phyloP scores from a whole-genome alignment of 177 flowering plant species.

The Vitis hybrid region DNA sequence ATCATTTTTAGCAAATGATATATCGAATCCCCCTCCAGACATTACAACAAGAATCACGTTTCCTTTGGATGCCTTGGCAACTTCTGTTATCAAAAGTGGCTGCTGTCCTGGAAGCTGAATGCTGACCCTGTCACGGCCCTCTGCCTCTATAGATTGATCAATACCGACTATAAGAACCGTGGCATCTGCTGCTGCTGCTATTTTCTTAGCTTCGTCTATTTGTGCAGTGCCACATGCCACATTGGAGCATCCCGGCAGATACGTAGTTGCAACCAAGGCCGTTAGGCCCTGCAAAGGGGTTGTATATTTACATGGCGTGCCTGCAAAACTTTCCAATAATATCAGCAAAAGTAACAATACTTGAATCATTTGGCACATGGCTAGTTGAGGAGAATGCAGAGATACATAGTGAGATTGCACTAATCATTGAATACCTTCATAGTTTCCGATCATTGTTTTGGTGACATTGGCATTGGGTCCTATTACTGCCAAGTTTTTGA shows the following conservation, averaged over 20 bases:
- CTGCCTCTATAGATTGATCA: slow-evolving; percentile 79
- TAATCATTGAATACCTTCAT: too few relatives aligned
- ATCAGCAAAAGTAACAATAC: background rate
- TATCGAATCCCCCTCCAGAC: slow-evolving; percentile 94
- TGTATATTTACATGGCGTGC: slow-evolving; percentile 83
- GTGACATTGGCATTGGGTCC: too few relatives aligned
- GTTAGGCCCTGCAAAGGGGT: slow-evolving; percentile 84
- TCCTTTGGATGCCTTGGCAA: slow-evolving; percentile 79
- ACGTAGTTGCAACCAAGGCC: slow-evolving; percentile 51
- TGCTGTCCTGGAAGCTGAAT: slow-evolving; percentile 88
- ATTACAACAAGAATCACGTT: slow-evolving; percentile 93
- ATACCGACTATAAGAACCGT: slow-evolving; percentile 80
- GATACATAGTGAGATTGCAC: too few relatives aligned
- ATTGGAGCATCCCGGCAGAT: slow-evolving; percentile 65
- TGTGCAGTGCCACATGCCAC: slow-evolving; percentile 60
- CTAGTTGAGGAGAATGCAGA: background rate
- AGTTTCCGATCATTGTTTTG: too few relatives aligned
- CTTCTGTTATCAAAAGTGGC: slow-evolving; percentile 42
- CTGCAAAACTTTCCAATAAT: slow-evolving; percentile 31
- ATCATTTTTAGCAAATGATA: slow-evolving; percentile 69
- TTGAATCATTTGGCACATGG: background rate
- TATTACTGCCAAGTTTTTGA: too few relatives aligned
- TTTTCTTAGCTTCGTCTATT: slow-evolving; percentile 57
- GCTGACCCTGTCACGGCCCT: slow-evolving; percentile 65
- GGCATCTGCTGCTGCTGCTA: slow-evolving; percentile 82